Conservation (phyloP, 331 rosid species). For the Rosa hybrid region DNA sequence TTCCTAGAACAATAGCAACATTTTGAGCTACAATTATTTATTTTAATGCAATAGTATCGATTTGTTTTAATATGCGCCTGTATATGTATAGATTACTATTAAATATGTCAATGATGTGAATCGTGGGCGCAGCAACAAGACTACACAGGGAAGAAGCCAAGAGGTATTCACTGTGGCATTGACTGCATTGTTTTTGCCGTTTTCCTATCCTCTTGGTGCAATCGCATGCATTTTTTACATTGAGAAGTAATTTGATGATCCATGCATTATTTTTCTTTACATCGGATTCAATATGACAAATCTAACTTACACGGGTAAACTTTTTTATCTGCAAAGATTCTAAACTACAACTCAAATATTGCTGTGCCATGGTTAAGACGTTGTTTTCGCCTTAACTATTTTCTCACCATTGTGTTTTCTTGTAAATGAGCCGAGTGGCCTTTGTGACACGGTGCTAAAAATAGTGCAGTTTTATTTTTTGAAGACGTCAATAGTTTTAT, state of each 20-base stretch:
- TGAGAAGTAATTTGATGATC: neutral
- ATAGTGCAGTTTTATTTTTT: too few species aligned
- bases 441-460: too few species aligned
- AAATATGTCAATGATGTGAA: neutral
- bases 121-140: neutral
- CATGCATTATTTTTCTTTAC: neutral
- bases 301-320: neutral
- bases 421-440: too few species aligned
- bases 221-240: neutral
- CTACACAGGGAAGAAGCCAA: neutral
- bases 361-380: too few species aligned
- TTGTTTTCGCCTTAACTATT: too few species aligned
- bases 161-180: constrained; percentile 1
- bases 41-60: too few species aligned
- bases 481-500: too few species aligned
- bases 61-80: neutral
- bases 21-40: neutral
- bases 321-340: too few species aligned
- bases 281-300: neutral
- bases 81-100: neutral
- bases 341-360: neutral
- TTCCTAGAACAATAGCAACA: neutral
- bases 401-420: too few species aligned
- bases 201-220: neutral
- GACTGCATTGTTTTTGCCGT: neutral